Percentiles rank a stretch among this genome's conserved stretches.
Evolutionary conservation across 1,284 basidiomycete genomes (phyloP).

Genomic region (Papiliotrema nemorosa): DNA sequence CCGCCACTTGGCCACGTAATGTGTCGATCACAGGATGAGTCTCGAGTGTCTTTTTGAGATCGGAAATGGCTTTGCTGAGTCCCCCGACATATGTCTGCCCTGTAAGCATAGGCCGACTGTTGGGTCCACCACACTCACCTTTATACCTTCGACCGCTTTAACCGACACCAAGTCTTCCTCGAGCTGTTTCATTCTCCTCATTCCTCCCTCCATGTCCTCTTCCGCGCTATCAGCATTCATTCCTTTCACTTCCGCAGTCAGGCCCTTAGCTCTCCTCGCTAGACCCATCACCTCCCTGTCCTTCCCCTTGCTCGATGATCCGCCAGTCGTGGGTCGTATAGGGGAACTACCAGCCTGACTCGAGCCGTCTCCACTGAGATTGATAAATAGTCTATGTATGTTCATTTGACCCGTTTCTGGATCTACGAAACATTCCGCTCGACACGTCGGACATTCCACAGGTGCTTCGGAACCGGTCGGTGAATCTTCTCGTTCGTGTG

Average conservation of each 20-base stretch:
- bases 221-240: constrained; percentile 17
- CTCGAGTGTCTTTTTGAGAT: constrained; percentile 16
- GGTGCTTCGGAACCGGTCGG: constrained; percentile 28
- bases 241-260: constrained; percentile 22
- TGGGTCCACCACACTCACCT: constrained; percentile 20
- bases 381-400: constrained; percentile 37
- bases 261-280: constrained; percentile 27
- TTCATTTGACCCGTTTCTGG: constrained; percentile 28
- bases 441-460: constrained; percentile 38
- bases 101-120: constrained; percentile 5
- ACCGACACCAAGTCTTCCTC: constrained; percentile 15
- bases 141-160: constrained; percentile 26
- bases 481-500: constrained; percentile 15
- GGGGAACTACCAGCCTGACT: constrained; percentile 1
- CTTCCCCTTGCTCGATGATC: background rate
- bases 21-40: constrained; percentile 22
- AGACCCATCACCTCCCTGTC: constrained; percentile 28
- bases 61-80: constrained; percentile 26
- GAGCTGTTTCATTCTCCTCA: constrained; percentile 18
- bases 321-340: no score
- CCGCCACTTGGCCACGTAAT: constrained; percentile 10
- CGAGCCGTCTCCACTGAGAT: constrained; percentile 20
- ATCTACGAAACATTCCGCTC: constrained; percentile 35
- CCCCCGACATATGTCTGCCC: constrained; percentile 29
- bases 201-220: constrained; percentile 16